phyloP scores from a whole-genome alignment of 78 protist genomes.

The Dictyostelium firmibasis region DNA sequence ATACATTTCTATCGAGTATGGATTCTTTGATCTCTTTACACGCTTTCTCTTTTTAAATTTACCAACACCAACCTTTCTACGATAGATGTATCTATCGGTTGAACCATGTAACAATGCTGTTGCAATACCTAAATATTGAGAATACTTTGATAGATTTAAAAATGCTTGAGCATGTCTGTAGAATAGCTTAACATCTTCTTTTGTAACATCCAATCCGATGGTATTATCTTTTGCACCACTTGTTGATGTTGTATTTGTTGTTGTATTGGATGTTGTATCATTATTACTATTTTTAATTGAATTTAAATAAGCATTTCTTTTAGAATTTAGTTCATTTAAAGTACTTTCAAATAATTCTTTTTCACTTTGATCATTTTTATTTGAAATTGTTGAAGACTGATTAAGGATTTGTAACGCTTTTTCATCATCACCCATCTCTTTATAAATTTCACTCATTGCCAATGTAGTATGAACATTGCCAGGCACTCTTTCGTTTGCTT shows the following conservation, averaged over 20 bases:
- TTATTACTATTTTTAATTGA: not conserved
- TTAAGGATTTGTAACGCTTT: conserved; percentile 8
- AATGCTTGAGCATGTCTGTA: conserved; percentile 6
- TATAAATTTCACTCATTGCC: conserved; percentile 24
- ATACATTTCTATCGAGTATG: not conserved
- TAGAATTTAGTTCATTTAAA: not conserved
- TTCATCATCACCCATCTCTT: conserved; percentile 36
- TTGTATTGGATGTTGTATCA: not conserved
- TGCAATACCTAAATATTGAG: conserved; percentile 55
- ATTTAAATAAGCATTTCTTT: not conserved
- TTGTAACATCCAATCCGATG: not conserved
- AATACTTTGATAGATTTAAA: not conserved
- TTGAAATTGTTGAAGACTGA: not conserved
- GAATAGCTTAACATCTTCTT: conserved; percentile 10
- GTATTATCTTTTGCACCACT: not conserved
- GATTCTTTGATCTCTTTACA: not conserved
- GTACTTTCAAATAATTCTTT: not conserved
- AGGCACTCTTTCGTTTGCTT: conserved; percentile 10
- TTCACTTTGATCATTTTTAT: conserved; percentile 3
- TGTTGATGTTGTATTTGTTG: not conserved
- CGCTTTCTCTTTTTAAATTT: not conserved
- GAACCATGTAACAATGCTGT: conserved; percentile 57
- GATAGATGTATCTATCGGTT: not conserved
- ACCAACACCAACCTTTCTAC: not conserved
- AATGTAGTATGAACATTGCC: not conserved